Conservation (phyloP, 176 grass and related monocot species). For the Raddia distichophylla region DNA sequence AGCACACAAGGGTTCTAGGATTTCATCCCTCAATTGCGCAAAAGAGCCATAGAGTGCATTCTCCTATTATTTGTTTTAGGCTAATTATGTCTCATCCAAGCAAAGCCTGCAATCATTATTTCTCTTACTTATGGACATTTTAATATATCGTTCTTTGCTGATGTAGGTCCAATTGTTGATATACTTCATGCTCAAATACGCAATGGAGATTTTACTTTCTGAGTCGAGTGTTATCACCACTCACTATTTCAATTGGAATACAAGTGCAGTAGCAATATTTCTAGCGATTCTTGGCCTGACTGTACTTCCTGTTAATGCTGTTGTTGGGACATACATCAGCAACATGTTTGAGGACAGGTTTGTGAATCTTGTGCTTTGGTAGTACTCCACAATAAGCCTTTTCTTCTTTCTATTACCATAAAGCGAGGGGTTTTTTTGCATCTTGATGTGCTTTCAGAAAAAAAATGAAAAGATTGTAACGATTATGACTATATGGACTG, state of each 20-base stretch:
- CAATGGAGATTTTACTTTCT: slow-evolving; percentile 96
- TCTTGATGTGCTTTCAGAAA: not conserved
- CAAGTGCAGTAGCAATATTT: slow-evolving; percentile 89
- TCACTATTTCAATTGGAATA: slow-evolving; percentile 95
- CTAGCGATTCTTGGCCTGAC: slow-evolving; percentile 88
- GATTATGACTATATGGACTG: not conserved
- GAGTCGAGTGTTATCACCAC: slow-evolving; percentile 95
- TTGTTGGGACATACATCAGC: slow-evolving; percentile 93
- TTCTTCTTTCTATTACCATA: not conserved
- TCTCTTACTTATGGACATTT: slow-evolving; percentile 2
- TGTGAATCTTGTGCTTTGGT: slow-evolving; percentile 24
- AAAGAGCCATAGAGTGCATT: not conserved
- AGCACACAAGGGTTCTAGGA: not conserved
- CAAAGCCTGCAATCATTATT: not conserved
- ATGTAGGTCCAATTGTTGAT: slow-evolving; percentile 90
- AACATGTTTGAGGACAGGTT: slow-evolving; percentile 99
- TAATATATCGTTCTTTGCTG: slow-evolving; percentile 15
- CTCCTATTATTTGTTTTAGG: not conserved
- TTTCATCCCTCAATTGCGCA: not conserved
- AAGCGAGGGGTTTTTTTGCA: not conserved
- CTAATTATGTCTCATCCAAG: not conserved
- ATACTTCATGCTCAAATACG: slow-evolving; percentile 99
- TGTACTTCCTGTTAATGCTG: slow-evolving; percentile 94
- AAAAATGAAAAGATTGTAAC: not conserved
- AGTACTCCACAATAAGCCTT: not conserved